Conservation (phyloP, 2,329 filamentous ascomycete genomes). For the Cladosporium halotolerans region DNA sequence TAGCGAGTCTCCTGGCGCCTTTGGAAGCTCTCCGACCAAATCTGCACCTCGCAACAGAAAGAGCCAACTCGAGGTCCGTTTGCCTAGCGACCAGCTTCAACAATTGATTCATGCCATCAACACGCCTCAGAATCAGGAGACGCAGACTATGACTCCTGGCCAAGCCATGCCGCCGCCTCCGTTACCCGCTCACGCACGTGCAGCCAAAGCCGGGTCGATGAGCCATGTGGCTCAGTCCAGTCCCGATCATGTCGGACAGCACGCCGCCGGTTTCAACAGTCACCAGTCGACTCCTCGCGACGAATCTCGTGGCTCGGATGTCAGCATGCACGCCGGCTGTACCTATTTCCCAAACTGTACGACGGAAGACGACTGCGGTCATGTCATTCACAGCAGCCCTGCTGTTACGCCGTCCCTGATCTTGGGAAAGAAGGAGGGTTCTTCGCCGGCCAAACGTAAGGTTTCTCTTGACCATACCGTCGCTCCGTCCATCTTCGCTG, state of each 20-base stretch:
- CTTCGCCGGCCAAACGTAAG: slow-evolving; percentile 15
- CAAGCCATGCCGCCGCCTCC: slow-evolving; percentile 24
- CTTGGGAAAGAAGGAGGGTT: slow-evolving; percentile 24
- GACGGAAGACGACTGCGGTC: slow-evolving; percentile 22
- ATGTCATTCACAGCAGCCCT: slow-evolving; percentile 18
- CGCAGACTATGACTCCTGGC: neutral
- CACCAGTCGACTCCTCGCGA: slow-evolving; percentile 11
- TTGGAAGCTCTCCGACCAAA: neutral
- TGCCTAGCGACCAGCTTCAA: slow-evolving; percentile 27
- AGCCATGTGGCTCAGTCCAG: neutral
- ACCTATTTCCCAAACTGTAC: slow-evolving; percentile 26
- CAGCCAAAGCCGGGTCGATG: neutral
- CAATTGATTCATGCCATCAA: slow-evolving; percentile 21
- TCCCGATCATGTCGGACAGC: neutral
- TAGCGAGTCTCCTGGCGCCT: neutral
- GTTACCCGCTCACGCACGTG: slow-evolving; percentile 16
- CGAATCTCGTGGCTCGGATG: slow-evolving; percentile 24
- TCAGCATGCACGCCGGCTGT: slow-evolving; percentile 31
- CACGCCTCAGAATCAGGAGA: neutral
- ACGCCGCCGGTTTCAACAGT: neutral
- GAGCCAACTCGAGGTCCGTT: neutral
- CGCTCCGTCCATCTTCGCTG: slow-evolving; percentile 1
- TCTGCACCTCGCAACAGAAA: neutral
- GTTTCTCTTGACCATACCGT: neutral
- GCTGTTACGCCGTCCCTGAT: slow-evolving; percentile 15